Evolutionary conservation across 345 rosid genomes (phyloP), one percentile per base, ranked within the genome.

Genomic region (Dipteronia dyeriana): DNA sequence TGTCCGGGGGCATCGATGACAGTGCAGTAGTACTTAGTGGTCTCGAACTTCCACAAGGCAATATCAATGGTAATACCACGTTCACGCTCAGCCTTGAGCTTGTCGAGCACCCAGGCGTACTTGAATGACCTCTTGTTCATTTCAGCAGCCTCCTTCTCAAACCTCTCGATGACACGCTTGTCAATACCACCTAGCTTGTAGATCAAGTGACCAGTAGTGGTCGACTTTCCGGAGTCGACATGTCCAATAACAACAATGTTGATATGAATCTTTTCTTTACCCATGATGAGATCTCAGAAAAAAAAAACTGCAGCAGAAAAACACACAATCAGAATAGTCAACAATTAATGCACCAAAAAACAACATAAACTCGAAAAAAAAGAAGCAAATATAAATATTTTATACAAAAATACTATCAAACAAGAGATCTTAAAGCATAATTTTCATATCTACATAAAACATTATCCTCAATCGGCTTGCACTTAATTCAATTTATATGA

Each of bases 121-220:
- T 90, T 91, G 84, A 91, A 91, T 9, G 93, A 90, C 82, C 93
- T 87, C 74, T 91, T 91, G 89, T 90, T 91, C 96, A 90, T 90
- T 83, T 90, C 94, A 79, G 94, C 92, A 77, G 93, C 92, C 56
- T 91, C 96, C 87, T 90, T 90, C 86, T 90, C 92, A 8, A 91
- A 91, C 68, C 92, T 90, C 83, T 91, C 92, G 23, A 91, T 91
- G 43, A 91, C 96, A 84, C 92, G 92, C 86, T 91, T 90, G 88
- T 91, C 92, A 76, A 90, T 91, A 78, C 92, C 96, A 61, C 96
- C 92, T 73, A 91, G 90, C 91, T 91, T 91, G 87, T 88, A 91
- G 87, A 90, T 91, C 88, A 90, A 81, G 82, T 91, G 96, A 56
- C 90, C 94, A 0, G 91, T 91, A 9, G 92, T 91, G 65, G 96